Conservation (phyloP, 106 monocot genomes). For the Allium cepa region DNA sequence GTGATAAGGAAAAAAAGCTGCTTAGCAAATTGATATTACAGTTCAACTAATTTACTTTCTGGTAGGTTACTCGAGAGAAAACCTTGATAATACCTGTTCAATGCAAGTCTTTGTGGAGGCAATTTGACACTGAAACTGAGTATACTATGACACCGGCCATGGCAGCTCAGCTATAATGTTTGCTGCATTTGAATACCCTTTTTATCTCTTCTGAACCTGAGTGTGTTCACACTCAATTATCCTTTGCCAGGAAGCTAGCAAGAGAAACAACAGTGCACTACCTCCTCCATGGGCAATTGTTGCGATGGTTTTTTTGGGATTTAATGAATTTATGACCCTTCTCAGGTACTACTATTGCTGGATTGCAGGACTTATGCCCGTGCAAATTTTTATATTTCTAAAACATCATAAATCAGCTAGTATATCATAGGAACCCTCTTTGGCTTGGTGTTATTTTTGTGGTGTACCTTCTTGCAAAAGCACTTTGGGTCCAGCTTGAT, state of each 20-base stretch:
- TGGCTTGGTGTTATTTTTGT: conserved; percentile 71
- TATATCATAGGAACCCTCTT: conserved; percentile 58
- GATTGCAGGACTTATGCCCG: not conserved
- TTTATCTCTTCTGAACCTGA: not conserved
- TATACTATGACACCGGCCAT: not conserved
- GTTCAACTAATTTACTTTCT: not conserved
- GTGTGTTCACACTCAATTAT: no score
- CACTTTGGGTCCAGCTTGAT: no score
- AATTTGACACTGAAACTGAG: not conserved
- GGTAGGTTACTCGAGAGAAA: not conserved
- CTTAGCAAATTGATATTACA: not conserved
- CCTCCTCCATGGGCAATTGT: conserved; percentile 85
- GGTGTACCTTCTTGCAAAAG: no score
- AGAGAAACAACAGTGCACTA: conserved; percentile 73
- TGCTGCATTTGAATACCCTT: not conserved
- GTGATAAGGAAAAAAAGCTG: no score
- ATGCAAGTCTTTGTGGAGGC: not conserved
- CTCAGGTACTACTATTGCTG: conserved; percentile 30
- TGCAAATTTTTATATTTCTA: not conserved
- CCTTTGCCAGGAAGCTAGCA: conserved; percentile 62
- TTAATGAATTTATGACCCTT: conserved; percentile 82
- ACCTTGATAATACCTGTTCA: not conserved
- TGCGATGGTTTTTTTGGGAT: conserved; percentile 61
- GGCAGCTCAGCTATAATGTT: not conserved
- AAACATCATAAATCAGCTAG: no score